A percentile compares a stretch with the other conserved stretches of the same genome.
Evolutionary conservation across 495 filamentous ascomycete species (phyloP).

Genomic region (Aspergillus nidulans): DNA sequence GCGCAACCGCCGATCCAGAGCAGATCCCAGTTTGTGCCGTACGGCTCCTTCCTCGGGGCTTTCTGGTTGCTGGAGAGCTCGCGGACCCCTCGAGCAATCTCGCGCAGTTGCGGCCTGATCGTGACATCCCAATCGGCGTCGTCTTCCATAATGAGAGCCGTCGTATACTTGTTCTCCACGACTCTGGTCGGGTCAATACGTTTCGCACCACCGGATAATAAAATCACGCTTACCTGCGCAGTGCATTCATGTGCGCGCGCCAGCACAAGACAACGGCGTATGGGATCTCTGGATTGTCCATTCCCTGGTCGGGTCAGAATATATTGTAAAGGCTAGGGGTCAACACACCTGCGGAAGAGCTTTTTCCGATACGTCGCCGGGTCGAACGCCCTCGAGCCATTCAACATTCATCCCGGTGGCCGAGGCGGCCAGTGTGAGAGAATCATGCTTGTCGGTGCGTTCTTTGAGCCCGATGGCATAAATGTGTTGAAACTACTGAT

Average conservation of each 20-base stretch:
- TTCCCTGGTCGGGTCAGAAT: not conserved
- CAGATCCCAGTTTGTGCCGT: conserved; percentile 56
- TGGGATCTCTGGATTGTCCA: conserved; percentile 5
- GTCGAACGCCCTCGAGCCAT: conserved; percentile 46
- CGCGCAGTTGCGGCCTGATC: conserved; percentile 46
- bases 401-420: conserved; percentile 49
- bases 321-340: too few relatives aligned
- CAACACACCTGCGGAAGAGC: conserved; percentile 19
- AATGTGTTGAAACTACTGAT: conserved; percentile 32
- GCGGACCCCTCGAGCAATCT: conserved; percentile 37
- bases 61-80: conserved; percentile 23
- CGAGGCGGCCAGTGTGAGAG: conserved; percentile 49
- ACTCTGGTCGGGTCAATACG: conserved; percentile 19
- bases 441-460: conserved; percentile 60
- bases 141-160: conserved; percentile 55
- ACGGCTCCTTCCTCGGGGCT: conserved; percentile 38
- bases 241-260: conserved; percentile 38
- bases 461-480: conserved; percentile 58
- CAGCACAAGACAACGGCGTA: conserved; percentile 25
- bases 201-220: not conserved
- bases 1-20: conserved; percentile 54
- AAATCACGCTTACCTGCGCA: conserved; percentile 19
- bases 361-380: conserved; percentile 22
- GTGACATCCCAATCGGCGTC: conserved; percentile 55
- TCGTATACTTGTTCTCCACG: conserved; percentile 38